These are phyloP conservation scores for Exophiala viscosa DNA, from an alignment of 2,329 filamentous ascomycete species.

Conservation along the genomic window DNA sequence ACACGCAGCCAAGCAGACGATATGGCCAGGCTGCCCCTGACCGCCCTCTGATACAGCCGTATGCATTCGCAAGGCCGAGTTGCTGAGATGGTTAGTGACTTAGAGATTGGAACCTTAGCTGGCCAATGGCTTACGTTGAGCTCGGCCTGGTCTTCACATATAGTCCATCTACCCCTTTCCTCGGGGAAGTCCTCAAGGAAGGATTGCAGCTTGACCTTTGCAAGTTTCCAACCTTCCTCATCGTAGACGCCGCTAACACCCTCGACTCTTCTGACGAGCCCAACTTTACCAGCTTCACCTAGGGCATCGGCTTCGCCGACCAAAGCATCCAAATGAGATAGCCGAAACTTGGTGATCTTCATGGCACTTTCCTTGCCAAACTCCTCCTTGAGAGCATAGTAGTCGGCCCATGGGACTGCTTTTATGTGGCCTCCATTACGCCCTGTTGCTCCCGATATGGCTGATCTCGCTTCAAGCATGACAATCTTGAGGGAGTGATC, in stretches of 20 bases:
- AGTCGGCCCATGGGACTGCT: conserved; percentile 19
- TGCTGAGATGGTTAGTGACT: conserved; percentile 11
- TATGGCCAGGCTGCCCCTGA: conserved; percentile 39
- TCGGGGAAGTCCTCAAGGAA: conserved; percentile 24
- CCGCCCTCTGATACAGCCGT: conserved; percentile 20
- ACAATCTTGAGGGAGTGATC: conserved; percentile 30
- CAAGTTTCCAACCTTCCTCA: conserved; percentile 13
- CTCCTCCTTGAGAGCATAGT: conserved; percentile 15
- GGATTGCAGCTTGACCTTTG: conserved; percentile 15
- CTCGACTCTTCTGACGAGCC: conserved; percentile 19
- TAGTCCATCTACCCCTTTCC: conserved; percentile 14
- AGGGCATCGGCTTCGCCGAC: conserved; percentile 16
- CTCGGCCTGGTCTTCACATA: conserved; percentile 16
- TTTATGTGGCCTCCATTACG: conserved; percentile 38
- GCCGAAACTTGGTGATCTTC: conserved; percentile 31
- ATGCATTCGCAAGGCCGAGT: conserved; percentile 22
- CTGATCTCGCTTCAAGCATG: conserved; percentile 35
- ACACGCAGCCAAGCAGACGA: conserved; percentile 33
- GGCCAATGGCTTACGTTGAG: conserved; percentile 22
- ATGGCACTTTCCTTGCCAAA: conserved; percentile 21
- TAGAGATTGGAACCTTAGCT: neutral
- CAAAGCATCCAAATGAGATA: conserved; percentile 22
- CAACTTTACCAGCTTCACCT: conserved; percentile 23
- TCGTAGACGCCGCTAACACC: conserved; percentile 20
- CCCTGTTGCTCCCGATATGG: conserved; percentile 38